Evolutionary conservation across 495 filamentous ascomycete species (phyloP), one percentile per base, ranked within the genome.

Genomic region (Pseudevernia furfuracea): DNA sequence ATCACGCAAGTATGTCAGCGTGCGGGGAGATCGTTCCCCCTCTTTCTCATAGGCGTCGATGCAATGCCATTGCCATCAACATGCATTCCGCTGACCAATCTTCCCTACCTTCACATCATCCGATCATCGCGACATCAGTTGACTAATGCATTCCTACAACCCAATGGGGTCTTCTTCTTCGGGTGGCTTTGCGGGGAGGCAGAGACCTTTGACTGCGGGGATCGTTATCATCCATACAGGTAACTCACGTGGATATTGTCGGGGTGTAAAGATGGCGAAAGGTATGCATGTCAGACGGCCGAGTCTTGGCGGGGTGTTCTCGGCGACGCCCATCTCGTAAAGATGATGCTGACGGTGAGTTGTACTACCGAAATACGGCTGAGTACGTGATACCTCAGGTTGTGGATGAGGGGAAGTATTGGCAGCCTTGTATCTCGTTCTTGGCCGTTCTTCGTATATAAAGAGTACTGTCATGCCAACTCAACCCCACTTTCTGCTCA

Each of bases 201-300:
- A 11, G 11, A 25, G 11, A 25, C 30, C 8, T 23, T 15, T 11
- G 10, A 28, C n/a, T 9, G 12, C 11, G 46, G 23, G 46, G 15
- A 52, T 19, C 6, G 11, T 14, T 30, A 5, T 14, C 23, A 30
- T 30, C 46, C 25, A 28, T 28, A 52, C 46, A 52, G 15, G 25
- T 5, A 52, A 52, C 23, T 28, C 46, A 52, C 46, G 46, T 52
- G 46, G 23, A 4, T 28, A 1, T 12, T 28, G 23, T 28, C 23
- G 10, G 7, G 23, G 1, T 4, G 23, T 28, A 5, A 28, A 52
- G 5, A 10, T 4, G 41, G 4, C 41, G 41, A 21, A 39, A 39
- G 37, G 6, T 44, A 52, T 52, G 46, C 46, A 52, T 52, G 46
- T 52, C 46, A 52, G 46, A 52, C 46, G 46, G 46, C 11, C 12